Evolutionary conservation across 2,329 filamentous ascomycete genomes (phyloP), one percentile per base, ranked within the genome.

Genomic region (Phialemoniopsis sp.): DNA sequence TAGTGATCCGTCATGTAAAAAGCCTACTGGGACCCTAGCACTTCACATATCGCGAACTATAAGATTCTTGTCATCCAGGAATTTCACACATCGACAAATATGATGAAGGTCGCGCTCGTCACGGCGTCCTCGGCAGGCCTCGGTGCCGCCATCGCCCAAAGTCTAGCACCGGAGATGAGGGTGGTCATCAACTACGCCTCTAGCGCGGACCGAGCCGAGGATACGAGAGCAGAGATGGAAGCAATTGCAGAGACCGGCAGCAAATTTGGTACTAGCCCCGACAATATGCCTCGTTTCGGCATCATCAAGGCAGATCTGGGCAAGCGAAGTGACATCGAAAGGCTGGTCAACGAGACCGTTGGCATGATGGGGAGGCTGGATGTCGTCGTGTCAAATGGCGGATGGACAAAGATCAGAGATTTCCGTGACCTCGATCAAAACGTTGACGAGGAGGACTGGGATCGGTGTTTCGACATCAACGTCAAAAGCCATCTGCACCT

Each of bases 361-460:
- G 62, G 71, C 18, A 61, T 60, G n/a, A 69, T 88, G 46, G 85
- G 82, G 5, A 78, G 82, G 2, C 59, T 93, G n/a, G 87, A 93
- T 61, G 72, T 89, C 31, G 68, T 93, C 34, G 78, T 91, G 51
- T 85, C 83, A 3, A 93, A 93, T 58, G 85, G 84, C 8, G 73
- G 74, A 3, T 78, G 73, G 72, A 75, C 73, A 0, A 54, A 51
- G 13, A 56, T 72, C 13, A 59, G 68, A 12, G 57, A 71, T 37
- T 62, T 76, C 34, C 54, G 45, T 8, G 56, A 71, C 47, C 53
- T 80, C 18, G 66, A 75, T 18, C 73, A 79, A 10, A 76, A 75
- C 42, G 56, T 69, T n/a, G 49, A 64, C 19, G 78, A 82, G 46
- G 70, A 70, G 3, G 76, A 81, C 49, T 81, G 77, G 77, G 77